Conservation (phyloP, 75 land plant genomes). For the Cupressus sempervirens region DNA sequence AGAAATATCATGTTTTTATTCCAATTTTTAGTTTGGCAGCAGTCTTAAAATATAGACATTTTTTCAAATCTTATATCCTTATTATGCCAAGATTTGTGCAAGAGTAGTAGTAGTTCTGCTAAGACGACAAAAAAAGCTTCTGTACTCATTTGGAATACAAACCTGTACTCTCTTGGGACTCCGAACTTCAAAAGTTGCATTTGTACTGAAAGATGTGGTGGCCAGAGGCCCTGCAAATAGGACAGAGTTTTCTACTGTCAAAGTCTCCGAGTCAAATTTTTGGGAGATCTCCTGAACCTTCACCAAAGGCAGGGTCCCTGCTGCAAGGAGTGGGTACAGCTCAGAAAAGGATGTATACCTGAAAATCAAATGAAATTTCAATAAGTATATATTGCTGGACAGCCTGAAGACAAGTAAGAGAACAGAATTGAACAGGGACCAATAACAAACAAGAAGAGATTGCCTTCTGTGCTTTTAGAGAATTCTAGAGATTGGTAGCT, state of each 20-base stretch:
- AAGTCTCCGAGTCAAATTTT: slow-evolving; percentile 61
- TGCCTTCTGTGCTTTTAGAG: background rate
- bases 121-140: background rate
- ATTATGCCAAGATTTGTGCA: background rate
- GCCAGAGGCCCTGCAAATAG: slow-evolving; percentile 79
- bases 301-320: slow-evolving; percentile 54
- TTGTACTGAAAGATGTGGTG: slow-evolving; percentile 70
- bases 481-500: background rate
- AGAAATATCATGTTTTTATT: background rate
- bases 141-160: background rate
- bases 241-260: slow-evolving; percentile 84
- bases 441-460: background rate
- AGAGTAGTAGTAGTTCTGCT: background rate
- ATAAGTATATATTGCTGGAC: background rate
- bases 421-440: background rate
- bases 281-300: slow-evolving; percentile 92
- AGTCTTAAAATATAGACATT: background rate
- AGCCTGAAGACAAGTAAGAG: background rate
- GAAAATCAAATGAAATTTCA: slow-evolving; percentile 12
- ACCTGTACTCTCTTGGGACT: slow-evolving; percentile 96
- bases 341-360: slow-evolving; percentile 91
- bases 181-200: slow-evolving; percentile 85
- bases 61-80: background rate
- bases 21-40: background rate
- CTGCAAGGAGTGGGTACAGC: slow-evolving; percentile 75